A percentile compares a stretch with the other conserved stretches of the same genome.
Evolutionary conservation across 148 eudicot genomes (phyloP).

Genomic region (Chenopodium quinoa): DNA sequence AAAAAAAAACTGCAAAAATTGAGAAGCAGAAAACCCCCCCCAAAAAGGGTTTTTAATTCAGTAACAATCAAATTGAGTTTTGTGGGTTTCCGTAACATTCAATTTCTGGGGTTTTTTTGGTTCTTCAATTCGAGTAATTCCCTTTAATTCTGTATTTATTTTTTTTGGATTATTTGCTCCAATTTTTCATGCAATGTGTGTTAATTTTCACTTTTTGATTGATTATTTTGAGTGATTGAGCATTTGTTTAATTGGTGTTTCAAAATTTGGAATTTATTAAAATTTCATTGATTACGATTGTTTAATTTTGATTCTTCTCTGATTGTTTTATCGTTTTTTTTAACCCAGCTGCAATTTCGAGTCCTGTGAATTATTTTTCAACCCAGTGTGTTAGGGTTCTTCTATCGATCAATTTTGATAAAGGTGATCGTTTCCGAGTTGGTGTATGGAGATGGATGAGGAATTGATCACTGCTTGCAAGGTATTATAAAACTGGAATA

Average conservation of each 20-base stretch:
- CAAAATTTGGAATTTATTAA: background rate
- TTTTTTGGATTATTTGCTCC: slow-evolving; percentile 1
- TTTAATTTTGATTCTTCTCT: background rate
- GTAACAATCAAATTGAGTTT: too few relatives aligned
- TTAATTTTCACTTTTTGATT: background rate
- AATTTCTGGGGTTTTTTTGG: slow-evolving; percentile 10
- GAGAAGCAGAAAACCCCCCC: too few relatives aligned
- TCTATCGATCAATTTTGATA: background rate
- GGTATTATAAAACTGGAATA: slow-evolving; percentile 9
- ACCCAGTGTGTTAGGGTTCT: background rate
- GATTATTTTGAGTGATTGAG: background rate
- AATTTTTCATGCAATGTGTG: background rate
- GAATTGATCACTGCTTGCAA: slow-evolving; percentile 24
- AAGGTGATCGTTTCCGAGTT: slow-evolving; percentile 7
- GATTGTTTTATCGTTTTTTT: background rate
- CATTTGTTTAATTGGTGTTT: background rate
- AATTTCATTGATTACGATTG: background rate
- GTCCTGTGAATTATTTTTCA: background rate
- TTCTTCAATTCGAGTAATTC: slow-evolving; percentile 17
- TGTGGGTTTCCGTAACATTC: background rate
- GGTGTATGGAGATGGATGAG: slow-evolving; percentile 25
- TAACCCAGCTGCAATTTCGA: background rate
- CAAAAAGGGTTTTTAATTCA: too few relatives aligned
- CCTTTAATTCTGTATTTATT: background rate
- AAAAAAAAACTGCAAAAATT: too few relatives aligned